These are phyloP conservation scores for Botrytis squamosa DNA, from an alignment of 2,329 filamentous ascomycete genomes.

Conservation along the genomic window DNA sequence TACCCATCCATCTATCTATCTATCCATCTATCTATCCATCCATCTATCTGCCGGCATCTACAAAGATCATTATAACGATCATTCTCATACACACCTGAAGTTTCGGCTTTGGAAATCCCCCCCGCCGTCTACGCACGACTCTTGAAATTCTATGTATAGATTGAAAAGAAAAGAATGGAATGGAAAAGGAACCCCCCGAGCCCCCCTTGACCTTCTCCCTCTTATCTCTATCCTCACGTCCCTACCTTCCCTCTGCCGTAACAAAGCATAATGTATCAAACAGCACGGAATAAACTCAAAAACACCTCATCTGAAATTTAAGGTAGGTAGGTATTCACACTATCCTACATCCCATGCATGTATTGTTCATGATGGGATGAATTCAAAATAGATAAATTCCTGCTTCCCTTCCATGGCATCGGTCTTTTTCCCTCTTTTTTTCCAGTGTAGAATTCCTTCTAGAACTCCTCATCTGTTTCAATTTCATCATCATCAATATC, in stretches of 20 bases:
- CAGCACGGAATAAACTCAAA: not conserved
- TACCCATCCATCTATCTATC: not conserved
- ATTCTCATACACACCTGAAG: not conserved
- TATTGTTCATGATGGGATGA: not conserved
- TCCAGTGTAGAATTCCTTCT: not conserved
- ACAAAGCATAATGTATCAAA: not conserved
- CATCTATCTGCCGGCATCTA: not conserved
- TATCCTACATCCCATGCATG: not conserved
- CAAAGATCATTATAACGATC: not conserved
- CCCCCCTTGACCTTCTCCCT: not conserved
- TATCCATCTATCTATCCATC: not conserved
- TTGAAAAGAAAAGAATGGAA: not conserved
- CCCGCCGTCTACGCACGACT: not conserved
- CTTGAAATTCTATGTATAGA: not conserved
- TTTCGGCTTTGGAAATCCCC: not conserved
- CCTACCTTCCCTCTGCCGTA: not conserved
- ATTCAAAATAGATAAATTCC: not conserved
- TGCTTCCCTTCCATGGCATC: not conserved
- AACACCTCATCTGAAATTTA: not conserved
- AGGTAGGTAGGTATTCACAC: not conserved
- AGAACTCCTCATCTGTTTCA: not conserved
- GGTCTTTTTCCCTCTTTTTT: not conserved
- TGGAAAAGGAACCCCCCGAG: not conserved
- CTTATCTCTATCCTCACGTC: not conserved
- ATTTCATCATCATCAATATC: constrained; percentile 11